Evolutionary conservation across 495 filamentous ascomycete species (phyloP).

Genomic region (Penicillium ucsense): DNA sequence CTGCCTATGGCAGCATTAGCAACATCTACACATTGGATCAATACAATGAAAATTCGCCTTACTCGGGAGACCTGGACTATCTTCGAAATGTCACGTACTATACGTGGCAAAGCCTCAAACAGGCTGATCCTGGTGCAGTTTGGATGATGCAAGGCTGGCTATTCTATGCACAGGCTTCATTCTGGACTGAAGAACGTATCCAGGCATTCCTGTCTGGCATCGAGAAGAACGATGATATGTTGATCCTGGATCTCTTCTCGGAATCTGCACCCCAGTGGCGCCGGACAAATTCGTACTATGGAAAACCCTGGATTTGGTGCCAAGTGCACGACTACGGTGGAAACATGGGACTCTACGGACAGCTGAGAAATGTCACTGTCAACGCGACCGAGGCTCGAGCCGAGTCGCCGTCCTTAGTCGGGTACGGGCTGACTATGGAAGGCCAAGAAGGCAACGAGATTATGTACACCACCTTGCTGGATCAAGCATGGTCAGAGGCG

Average conservation of each 20-base stretch:
- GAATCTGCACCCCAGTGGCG: slow-evolving; percentile 43
- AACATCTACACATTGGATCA: slow-evolving; percentile 45
- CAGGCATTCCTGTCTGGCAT: slow-evolving; percentile 43
- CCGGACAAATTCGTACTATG: slow-evolving; percentile 40
- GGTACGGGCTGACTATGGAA: slow-evolving; percentile 25
- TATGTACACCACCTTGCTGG: slow-evolving; percentile 38
- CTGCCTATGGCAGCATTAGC: slow-evolving; percentile 40
- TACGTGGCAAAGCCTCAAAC: slow-evolving; percentile 37
- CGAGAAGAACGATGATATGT: slow-evolving; percentile 33
- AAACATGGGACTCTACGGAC: slow-evolving; percentile 43
- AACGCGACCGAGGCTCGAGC: slow-evolving; percentile 26
- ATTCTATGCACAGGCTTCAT: slow-evolving; percentile 33
- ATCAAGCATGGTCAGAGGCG: slow-evolving; percentile 41
- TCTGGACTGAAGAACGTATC: slow-evolving; percentile 42
- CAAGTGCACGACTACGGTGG: slow-evolving; percentile 42
- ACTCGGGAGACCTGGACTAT: slow-evolving; percentile 38
- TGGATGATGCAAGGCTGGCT: slow-evolving; percentile 51
- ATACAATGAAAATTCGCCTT: slow-evolving; percentile 44
- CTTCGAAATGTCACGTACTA: slow-evolving; percentile 37
- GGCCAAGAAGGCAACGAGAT: slow-evolving; percentile 49
- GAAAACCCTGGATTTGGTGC: slow-evolving; percentile 47
- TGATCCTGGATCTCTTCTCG: slow-evolving; percentile 43
- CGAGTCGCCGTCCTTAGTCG: slow-evolving; percentile 22
- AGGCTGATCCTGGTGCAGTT: slow-evolving; percentile 37
- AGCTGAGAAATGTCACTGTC: slow-evolving; percentile 32